Percentiles rank a stretch among this genome's conserved stretches.
These are phyloP conservation scores for Dalbergia oliveri DNA, from an alignment of 306 rosid genomes.

Conservation along the genomic window DNA sequence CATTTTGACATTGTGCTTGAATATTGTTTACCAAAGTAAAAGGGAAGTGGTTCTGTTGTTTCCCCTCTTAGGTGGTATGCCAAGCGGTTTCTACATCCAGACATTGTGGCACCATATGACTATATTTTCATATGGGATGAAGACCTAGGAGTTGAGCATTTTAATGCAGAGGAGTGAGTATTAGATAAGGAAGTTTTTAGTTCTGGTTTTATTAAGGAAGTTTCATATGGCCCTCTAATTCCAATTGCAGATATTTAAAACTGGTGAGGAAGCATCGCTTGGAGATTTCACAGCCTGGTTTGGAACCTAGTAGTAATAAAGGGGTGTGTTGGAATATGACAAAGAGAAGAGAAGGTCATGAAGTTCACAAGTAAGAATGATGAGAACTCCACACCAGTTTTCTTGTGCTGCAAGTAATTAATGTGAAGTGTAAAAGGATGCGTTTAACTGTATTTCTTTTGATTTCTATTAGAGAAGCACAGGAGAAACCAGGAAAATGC, in stretches of 20 bases:
- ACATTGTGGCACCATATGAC: conserved; percentile 87
- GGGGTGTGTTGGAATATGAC: conserved; percentile 95
- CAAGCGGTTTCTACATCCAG: conserved; percentile 93
- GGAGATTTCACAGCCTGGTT: conserved; percentile 98
- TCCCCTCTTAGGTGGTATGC: conserved; percentile 84
- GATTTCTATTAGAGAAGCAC: conserved; percentile 61
- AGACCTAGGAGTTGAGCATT: conserved; percentile 89
- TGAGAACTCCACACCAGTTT: conserved; percentile 10
- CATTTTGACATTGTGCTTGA: not conserved
- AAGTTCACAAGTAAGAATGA: conserved; percentile 90
- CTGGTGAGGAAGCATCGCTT: conserved; percentile 87
- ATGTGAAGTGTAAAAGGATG: conserved; percentile 4
- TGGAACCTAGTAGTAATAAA: conserved; percentile 72
- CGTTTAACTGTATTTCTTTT: conserved; percentile 30
- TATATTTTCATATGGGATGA: conserved; percentile 96
- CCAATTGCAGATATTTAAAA: conserved; percentile 69
- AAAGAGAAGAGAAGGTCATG: conserved; percentile 79
- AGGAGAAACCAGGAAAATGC: conserved; percentile 91
- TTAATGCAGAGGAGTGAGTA: conserved; percentile 87
- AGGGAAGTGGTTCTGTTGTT: not conserved
- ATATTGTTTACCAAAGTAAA: conserved; percentile 14
- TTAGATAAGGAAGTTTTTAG: not conserved
- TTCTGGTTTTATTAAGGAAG: conserved; percentile 5
- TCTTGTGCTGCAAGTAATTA: conserved; percentile 7
- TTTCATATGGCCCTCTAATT: conserved; percentile 26